Evolutionary conservation across 176 grass and related monocot genomes (phyloP).

Genomic region (Pharus latifolius): DNA sequence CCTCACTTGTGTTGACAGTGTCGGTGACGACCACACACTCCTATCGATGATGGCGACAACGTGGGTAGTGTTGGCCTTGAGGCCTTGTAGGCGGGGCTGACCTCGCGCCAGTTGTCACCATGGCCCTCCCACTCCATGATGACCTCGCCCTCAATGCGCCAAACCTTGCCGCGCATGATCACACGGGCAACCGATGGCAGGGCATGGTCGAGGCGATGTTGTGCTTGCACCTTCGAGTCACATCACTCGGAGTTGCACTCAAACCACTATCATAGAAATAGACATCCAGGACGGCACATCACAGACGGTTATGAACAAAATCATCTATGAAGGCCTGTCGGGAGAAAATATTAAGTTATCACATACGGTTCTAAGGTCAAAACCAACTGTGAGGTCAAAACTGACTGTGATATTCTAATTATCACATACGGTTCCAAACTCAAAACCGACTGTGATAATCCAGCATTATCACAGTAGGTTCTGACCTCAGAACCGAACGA

Average conservation of each 20-base stretch:
- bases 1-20: neutral
- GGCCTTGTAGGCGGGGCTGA: slow-evolving; percentile 28
- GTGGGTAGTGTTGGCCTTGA: slow-evolving; percentile 37
- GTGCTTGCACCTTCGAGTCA: slow-evolving; percentile 32
- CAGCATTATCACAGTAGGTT: too few species aligned
- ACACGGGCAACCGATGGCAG: slow-evolving; percentile 40
- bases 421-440: too few species aligned
- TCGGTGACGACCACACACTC: slow-evolving; percentile 51
- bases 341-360: too few species aligned
- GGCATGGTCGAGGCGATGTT: slow-evolving; percentile 30
- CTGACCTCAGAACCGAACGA: too few species aligned
- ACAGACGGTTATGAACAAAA: too few species aligned
- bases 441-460: too few species aligned
- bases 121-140: slow-evolving; percentile 32
- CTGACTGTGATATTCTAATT: too few species aligned
- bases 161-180: slow-evolving; percentile 25
- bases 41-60: slow-evolving; percentile 24
- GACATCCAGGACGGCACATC: too few species aligned
- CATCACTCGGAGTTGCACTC: slow-evolving; percentile 61
- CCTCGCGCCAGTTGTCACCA: slow-evolving; percentile 29
- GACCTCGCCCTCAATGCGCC: slow-evolving; percentile 40
- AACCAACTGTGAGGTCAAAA: too few species aligned
- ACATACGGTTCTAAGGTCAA: too few species aligned
- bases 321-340: too few species aligned
- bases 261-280: too few species aligned